phyloP scores from a whole-genome alignment of 805 yeast genomes.

The Cyberlindnera meyerae region DNA sequence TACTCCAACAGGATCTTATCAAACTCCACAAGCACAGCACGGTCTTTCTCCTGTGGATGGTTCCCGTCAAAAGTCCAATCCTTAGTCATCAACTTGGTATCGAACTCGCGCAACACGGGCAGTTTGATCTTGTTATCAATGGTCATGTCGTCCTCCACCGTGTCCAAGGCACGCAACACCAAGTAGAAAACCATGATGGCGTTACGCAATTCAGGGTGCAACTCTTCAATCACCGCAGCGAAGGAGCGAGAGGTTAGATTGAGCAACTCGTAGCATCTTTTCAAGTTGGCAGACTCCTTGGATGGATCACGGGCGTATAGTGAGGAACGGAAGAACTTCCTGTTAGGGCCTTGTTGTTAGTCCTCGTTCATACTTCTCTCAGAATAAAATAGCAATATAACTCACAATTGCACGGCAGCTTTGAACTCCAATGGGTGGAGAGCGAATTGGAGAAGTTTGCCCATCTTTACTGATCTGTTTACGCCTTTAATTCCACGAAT shows the following conservation, averaged over 20 bases:
- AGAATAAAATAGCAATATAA: background rate
- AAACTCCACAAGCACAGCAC: constrained; percentile 76
- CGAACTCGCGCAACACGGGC: constrained; percentile 66
- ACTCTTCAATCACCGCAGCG: constrained; percentile 87
- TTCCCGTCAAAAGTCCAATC: constrained; percentile 82
- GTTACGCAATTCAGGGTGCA: constrained; percentile 83
- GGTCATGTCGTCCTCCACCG: constrained; percentile 95
- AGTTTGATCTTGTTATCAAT: constrained; percentile 66
- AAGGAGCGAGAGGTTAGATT: constrained; percentile 80
- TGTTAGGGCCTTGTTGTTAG: constrained; percentile 9
- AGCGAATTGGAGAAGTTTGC: constrained; percentile 10
- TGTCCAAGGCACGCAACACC: constrained; percentile 85
- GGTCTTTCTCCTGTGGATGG: constrained; percentile 75
- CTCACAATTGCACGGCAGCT: constrained; percentile 15
- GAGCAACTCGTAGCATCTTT: constrained; percentile 64
- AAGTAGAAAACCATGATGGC: constrained; percentile 82
- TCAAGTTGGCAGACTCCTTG: constrained; percentile 39
- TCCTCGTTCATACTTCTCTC: background rate
- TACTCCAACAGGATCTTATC: constrained; percentile 63
- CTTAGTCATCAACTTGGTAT: constrained; percentile 51
- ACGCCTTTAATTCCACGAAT: too few relatives aligned
- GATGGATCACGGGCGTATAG: constrained; percentile 33
- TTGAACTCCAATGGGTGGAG: constrained; percentile 13
- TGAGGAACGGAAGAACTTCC: constrained; percentile 39
- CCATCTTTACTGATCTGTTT: constrained; percentile 6